Base-by-base conservation (phyloP, 805 yeast genomes). In the Suhomyces emberorum region DNA sequence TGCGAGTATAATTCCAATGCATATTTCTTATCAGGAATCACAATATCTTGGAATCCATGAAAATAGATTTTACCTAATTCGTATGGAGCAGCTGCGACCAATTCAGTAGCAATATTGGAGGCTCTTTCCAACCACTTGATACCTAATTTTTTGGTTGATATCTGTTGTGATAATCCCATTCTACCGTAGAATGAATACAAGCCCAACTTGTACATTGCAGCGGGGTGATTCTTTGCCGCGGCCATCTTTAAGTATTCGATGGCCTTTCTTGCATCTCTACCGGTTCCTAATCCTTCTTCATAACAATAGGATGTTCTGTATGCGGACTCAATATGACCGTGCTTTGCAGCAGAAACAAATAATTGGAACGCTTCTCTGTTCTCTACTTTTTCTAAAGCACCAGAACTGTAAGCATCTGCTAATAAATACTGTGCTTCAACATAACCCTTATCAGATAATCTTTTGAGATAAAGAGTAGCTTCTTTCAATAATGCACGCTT, bases 121-220 rank as follows among this genome's bases (percentile, higher is more conserved):
- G 98, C 96, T 39, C 97, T 76, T 28, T 84, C 74, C 37, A 91
- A 67, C 98, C 98, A 91, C 57, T 88, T 86, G 46, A 93, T 81
- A 33, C 98, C 98, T 49, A 79, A 79, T 51, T 82, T 85, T 51
- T 88, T 84, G 15, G 87, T 81, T 35, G 74, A 79, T 14, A 79
- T 65, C 50, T 77, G 82, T 39, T 74, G 70, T 1, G 82, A 68
- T 22, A 91, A 57, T 1, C 98, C 97, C 91, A 91, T 81, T 42
- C 83, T 72, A 4, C 86, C 79, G 52, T 88, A 77, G 61, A 83
- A 93, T 25, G 88, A 83, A 49, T 89, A 88, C 28, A 87, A 70
- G 3, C 98, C 98, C 45, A 88, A 69, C 56, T 89, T 86, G 65
- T 82, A 84, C 95, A 91, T 88, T 4, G 98, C 96, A n/a, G 95